These are phyloP conservation scores for Colletotrichum chlorophyti DNA, from an alignment of 2,329 filamentous ascomycete species.

Conservation along the genomic window DNA sequence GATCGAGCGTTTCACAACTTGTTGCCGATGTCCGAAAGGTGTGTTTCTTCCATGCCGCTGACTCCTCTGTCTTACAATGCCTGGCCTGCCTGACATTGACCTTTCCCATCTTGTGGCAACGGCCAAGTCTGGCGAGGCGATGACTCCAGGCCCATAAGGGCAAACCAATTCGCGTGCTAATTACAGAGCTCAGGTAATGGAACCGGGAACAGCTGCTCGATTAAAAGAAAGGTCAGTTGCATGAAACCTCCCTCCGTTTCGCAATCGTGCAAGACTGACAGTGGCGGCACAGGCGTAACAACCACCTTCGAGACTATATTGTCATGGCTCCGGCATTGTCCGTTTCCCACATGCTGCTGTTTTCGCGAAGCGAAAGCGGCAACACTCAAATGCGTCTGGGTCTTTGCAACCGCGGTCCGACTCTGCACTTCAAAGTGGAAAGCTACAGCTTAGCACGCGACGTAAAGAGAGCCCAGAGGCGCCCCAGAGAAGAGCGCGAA, in stretches of 20 bases:
- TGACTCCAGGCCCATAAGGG: too few relatives aligned
- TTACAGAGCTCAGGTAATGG: too few relatives aligned
- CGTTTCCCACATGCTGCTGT: conserved; percentile 90
- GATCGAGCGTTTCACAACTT: conserved; percentile 88
- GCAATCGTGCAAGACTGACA: too few relatives aligned
- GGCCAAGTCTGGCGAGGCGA: too few relatives aligned
- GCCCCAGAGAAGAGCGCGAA: conserved; percentile 83
- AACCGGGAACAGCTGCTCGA: conserved; percentile 88
- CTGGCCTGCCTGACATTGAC: too few relatives aligned
- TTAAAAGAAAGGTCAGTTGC: too few relatives aligned
- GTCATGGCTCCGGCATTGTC: conserved; percentile 93
- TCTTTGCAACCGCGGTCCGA: conserved; percentile 88
- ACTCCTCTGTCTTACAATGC: too few relatives aligned
- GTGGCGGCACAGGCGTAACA: too few relatives aligned
- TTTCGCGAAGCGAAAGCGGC: conserved; percentile 86
- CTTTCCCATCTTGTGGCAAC: too few relatives aligned
- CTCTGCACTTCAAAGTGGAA: conserved; percentile 91
- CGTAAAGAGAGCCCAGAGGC: conserved; percentile 81
- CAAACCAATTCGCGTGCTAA: too few relatives aligned
- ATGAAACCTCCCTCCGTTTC: too few relatives aligned
- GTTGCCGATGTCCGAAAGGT: conserved; percentile 87
- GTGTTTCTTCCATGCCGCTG: too few relatives aligned
- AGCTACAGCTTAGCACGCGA: conserved; percentile 95
- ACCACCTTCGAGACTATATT: conserved; percentile 89
- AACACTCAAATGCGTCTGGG: conserved; percentile 93